phyloP scores from a whole-genome alignment of 306 rosid genomes.

The Prunus salicina region DNA sequence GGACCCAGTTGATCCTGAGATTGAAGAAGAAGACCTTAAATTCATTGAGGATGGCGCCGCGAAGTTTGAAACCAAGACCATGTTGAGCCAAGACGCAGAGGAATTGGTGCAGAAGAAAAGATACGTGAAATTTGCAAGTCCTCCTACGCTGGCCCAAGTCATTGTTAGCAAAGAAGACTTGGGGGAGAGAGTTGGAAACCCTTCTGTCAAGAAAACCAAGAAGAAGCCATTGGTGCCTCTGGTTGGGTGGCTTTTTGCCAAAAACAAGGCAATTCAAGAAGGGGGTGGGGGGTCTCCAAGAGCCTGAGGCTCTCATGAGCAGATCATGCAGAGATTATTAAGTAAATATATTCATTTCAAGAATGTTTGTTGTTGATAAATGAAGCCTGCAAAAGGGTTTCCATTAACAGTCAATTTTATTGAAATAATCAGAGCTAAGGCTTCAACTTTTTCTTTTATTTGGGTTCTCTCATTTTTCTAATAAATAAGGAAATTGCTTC shows the following conservation, averaged over 20 bases:
- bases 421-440: too few relatives aligned
- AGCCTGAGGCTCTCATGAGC: background rate
- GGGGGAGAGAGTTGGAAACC: conserved; percentile 17
- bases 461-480: background rate
- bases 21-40: conserved; percentile 47
- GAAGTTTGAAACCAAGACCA: conserved; percentile 27
- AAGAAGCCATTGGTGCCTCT: conserved; percentile 52
- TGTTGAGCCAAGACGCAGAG: conserved; percentile 24
- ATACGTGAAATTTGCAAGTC: conserved; percentile 78
- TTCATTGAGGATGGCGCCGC: conserved; percentile 45
- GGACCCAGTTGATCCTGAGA: conserved; percentile 42
- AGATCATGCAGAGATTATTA: background rate
- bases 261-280: conserved; percentile 40
- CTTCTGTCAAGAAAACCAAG: conserved; percentile 53
- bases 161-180: conserved; percentile 39
- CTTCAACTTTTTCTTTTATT: background rate
- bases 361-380: too few relatives aligned
- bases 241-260: conserved; percentile 66
- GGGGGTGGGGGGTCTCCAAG: conserved; percentile 10
- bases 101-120: conserved; percentile 43
- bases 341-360: background rate
- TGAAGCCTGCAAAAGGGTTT: too few relatives aligned
- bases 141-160: conserved; percentile 53
- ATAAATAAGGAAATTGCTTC: conserved; percentile 2
- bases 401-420: too few relatives aligned